Evolutionary conservation across 441 rosid species (phyloP), one percentile per base, ranked within the genome.

Genomic region (Bocquillonia castaneifolia): DNA sequence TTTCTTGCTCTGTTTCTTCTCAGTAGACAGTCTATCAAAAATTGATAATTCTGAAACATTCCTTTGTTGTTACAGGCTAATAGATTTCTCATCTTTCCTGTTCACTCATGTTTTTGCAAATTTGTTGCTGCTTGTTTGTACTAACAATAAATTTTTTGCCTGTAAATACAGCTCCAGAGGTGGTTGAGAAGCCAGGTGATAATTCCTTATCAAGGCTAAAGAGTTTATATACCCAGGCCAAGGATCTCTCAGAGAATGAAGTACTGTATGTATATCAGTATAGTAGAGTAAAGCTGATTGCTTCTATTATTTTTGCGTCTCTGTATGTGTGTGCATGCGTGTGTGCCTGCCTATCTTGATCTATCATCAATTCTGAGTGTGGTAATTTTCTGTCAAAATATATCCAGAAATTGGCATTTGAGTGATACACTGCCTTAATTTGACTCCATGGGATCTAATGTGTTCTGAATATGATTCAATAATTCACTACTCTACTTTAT

Each of bases 161-260:
- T 78, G 69, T 54, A 54, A 63, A 76, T 77, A 80, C 88, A 90
- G 99, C 89, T 65, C 97, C 97, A 10, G 99, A 91, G 79, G 78
- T 93, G 69, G 96, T 91, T 71, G 99, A 91, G 87, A 91, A 87
- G 80, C 93, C 92, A 34, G 91, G 90, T 59, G 99, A 94, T 83
- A 79, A 20, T 78, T 88, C 96, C 17, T 84, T 90, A 59, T 68
- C 84, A 42, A 92, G 48, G 84, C 88, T 92, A 59, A 92, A 81
- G 81, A 17, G 0, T 69, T 76, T 82, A 36, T 94, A 94, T 66
- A 86, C 77, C 67, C 90, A 68, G 56, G 98, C 97, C 12, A 94
- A 79, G 80, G 97, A 87, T 14, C 92, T 94, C 67, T 92, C 97
- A 1, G 99, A 92, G 80, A 83, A 0, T 76, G 96, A 94, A 94